Conservation (phyloP, 768 basidiomycete species). For the Hysterangium stoloniferum region DNA sequence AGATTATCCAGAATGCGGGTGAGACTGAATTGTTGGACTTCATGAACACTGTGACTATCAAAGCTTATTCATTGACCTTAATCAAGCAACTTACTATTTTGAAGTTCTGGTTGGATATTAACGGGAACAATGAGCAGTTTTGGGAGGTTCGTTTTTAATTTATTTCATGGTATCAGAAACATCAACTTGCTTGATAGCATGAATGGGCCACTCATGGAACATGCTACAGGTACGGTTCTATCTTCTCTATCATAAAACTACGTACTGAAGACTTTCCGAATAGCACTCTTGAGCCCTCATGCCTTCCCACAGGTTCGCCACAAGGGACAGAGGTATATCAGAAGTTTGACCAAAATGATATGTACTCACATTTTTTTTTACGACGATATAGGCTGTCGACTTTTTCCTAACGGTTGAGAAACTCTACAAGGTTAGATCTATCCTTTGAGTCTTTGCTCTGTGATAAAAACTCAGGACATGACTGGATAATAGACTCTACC, state of each 20-base stretch:
- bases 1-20: slow-evolving; percentile 54
- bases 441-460: too few relatives aligned
- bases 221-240: slow-evolving; percentile 26
- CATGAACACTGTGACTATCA: slow-evolving; percentile 33
- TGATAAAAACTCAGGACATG: too few relatives aligned
- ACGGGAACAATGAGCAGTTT: slow-evolving; percentile 52
- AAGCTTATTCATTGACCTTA: not conserved
- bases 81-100: slow-evolving; percentile 20
- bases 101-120: slow-evolving; percentile 55
- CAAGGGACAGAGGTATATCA: slow-evolving; percentile 51
- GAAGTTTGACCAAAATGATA: not conserved
- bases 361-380: not conserved
- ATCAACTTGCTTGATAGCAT: slow-evolving; percentile 43
- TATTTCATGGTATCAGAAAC: too few relatives aligned
- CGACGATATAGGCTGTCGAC: slow-evolving; percentile 64
- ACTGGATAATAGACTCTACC: slow-evolving; percentile 48
- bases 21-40: slow-evolving; percentile 50
- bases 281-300: slow-evolving; percentile 52
- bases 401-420: slow-evolving; percentile 41
- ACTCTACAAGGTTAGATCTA: slow-evolving; percentile 5
- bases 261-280: too few relatives aligned
- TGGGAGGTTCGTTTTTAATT: slow-evolving; percentile 50
- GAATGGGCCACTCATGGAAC: slow-evolving; percentile 70
- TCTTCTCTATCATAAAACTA: not conserved
- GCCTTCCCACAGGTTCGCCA: slow-evolving; percentile 52